Evolutionary conservation across 1,284 basidiomycete species (phyloP), one percentile per base, ranked within the genome.

Genomic region (Vanrija humicola): DNA sequence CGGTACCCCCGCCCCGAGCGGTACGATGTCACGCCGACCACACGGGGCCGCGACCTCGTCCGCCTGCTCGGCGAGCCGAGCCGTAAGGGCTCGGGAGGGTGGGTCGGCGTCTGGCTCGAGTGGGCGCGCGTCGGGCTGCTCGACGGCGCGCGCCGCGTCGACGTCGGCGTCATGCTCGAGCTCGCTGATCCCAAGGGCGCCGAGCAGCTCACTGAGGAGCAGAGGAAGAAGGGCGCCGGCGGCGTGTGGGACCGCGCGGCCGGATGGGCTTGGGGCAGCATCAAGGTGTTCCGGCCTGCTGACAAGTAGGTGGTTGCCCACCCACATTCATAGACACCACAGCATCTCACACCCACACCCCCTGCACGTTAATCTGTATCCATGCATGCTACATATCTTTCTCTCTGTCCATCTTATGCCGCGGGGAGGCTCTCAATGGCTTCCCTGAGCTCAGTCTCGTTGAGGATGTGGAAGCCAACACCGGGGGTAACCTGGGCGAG

Each of bases 51-150:
- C 64, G 84, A 89, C 1, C 84, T 96, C 57, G 86, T 94, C 3
- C 69, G 76, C 16, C 68, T 72, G 38, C 74, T 94, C 29, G 90
- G 90, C 18, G 91, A 94, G 74, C 91, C 91, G 7, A 82, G 82
- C 64, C 81, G 88, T 52, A 95, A 94, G 69, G 91, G 91, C 6
- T 89, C 90, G 23, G 89, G 90, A 0, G 87, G 87, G n/a, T 89
- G 87, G 42, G 88, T 93, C 61, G 85, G 85, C 18, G 90, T 93
- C 58, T 95, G 89, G 88, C 87, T 90, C 63, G 90, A 94, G 72
- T 94, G 90, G 90, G 80, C 83, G n/a, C 80, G 78, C 56, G 81
- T 86, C 54, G 59, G 48, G 15, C 38, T 60, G 3, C 0, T 25
- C 34, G 14, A 38, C 16, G 42, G 16, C 6, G 25, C 21, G 8